These are phyloP conservation scores for Rusavskia elegans DNA, from an alignment of 495 filamentous ascomycete species.

Conservation along the genomic window DNA sequence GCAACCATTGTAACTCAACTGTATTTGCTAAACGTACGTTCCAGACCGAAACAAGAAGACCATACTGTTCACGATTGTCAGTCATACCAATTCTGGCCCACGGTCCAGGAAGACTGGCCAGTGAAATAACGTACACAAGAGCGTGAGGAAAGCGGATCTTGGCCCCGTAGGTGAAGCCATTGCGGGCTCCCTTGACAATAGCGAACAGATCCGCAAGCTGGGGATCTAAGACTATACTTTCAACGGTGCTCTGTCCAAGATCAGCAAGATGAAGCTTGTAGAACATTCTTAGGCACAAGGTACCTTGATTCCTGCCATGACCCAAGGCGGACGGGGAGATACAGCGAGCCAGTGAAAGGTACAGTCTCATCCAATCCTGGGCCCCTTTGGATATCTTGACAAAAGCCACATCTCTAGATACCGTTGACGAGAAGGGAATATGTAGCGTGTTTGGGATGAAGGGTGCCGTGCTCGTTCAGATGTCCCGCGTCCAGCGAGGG, in stretches of 20 bases:
- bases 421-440: not conserved
- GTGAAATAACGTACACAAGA: slow-evolving; percentile 48
- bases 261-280: not conserved
- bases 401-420: too few relatives aligned
- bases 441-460: too few relatives aligned
- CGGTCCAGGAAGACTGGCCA: not conserved
- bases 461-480: too few relatives aligned
- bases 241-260: slow-evolving; percentile 4
- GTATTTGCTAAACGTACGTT: slow-evolving; percentile 36
- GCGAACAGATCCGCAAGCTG: slow-evolving; percentile 66
- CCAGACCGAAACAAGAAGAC: slow-evolving; percentile 86
- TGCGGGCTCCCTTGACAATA: slow-evolving; percentile 79
- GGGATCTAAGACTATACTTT: slow-evolving; percentile 65
- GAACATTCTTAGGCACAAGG: not conserved
- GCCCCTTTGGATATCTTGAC: too few relatives aligned
- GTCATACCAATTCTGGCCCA: not conserved
- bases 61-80: slow-evolving; percentile 43
- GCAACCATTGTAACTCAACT: not conserved
- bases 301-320: slow-evolving; percentile 10
- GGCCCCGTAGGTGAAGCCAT: slow-evolving; percentile 91
- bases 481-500: too few relatives aligned
- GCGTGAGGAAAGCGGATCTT: slow-evolving; percentile 99
- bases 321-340: not conserved
- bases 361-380: too few relatives aligned
- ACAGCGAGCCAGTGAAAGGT: too few relatives aligned